Base-by-base conservation (phyloP, 176 grass and related monocot species). In the Juncus effusus region DNA sequence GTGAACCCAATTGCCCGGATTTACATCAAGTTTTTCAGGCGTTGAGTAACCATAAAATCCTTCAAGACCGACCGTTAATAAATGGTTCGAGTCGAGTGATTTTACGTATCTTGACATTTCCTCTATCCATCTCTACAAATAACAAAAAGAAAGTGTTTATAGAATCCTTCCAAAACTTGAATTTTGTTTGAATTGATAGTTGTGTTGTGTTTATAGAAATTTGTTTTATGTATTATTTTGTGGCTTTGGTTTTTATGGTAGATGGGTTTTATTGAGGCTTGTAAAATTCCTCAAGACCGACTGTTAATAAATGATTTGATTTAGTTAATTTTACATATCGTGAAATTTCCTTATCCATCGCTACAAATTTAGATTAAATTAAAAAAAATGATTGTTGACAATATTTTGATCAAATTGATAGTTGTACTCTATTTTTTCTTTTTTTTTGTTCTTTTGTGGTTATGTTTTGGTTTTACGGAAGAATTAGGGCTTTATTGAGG, bases 261-360 rank as follows among this genome's bases (percentile, higher is more conserved):
- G 19, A 28, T 1, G 19, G 19, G 19, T 28, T 28, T 28, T 28
- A 28, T 28, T 28, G 0, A 28, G 19, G 19, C 19, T 28, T 85
- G 37, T 99, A 99, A 74, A 99, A 99, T n/a, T 88, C 94, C 69
- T 99, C 94, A 0, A 85, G 82, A 51, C 86, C 89, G 4, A 94
- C 70, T 16, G 95, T 94, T 65, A 99, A 62, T 38, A 99, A 81
- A 42, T 99, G 95, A 40, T 76, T 85, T 76, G 59, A 56, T 57
- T 94, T 88, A 8, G 87, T 81, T 12, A 83, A 87, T 59, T 99
- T 99, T 36, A 83, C 78, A 37, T 85, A 90, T 28, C 61, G 73
- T 5, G 86, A 69, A 83, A 99, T 94, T 78, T 99, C 95, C 85
- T 78, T 8, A 99, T 87, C 89, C 89, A 99, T 4, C 68, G 84